Evolutionary conservation across 805 yeast species (phyloP).

Genomic region (Spathaspora hagerdaliae): DNA sequence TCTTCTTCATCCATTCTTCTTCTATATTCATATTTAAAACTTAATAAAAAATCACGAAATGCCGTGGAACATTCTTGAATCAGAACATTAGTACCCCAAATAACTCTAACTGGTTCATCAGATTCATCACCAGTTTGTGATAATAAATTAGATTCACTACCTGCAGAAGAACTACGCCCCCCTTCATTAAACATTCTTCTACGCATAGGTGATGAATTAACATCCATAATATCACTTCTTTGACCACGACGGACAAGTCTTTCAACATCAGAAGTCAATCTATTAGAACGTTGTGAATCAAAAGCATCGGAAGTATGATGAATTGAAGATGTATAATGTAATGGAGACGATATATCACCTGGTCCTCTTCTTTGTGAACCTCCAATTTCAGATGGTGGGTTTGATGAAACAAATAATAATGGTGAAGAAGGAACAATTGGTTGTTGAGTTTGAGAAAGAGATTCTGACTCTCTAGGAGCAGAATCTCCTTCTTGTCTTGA

Average conservation of each 20-base stretch:
- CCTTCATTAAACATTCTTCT: conserved; percentile 47
- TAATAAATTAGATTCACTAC: conserved; percentile 8
- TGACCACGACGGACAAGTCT: conserved; percentile 46
- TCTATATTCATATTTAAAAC: conserved; percentile 76
- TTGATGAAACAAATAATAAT: conserved; percentile 48
- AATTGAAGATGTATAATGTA: conserved; percentile 44
- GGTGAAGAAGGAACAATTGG: conserved; percentile 54
- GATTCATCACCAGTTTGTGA: conserved; percentile 17
- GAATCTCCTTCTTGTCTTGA: background rate
- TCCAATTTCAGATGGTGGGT: conserved; percentile 32
- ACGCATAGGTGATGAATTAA: conserved; percentile 62
- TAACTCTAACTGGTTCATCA: conserved; percentile 81
- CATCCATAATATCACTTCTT: conserved; percentile 74
- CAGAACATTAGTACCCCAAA: conserved; percentile 98
- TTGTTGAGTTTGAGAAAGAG: conserved; percentile 34
- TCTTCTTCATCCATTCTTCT: conserved; percentile 40
- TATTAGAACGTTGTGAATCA: conserved; percentile 39
- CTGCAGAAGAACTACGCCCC: background rate
- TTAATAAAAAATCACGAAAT: conserved; percentile 79
- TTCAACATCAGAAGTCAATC: conserved; percentile 39
- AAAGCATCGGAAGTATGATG: conserved; percentile 37
- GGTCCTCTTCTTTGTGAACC: conserved; percentile 7
- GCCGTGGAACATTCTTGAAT: conserved; percentile 80
- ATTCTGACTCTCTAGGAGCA: conserved; percentile 28
- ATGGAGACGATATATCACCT: conserved; percentile 45